Conservation (phyloP, 2,329 filamentous ascomycete genomes). For the Herpotrichia juniperi region DNA sequence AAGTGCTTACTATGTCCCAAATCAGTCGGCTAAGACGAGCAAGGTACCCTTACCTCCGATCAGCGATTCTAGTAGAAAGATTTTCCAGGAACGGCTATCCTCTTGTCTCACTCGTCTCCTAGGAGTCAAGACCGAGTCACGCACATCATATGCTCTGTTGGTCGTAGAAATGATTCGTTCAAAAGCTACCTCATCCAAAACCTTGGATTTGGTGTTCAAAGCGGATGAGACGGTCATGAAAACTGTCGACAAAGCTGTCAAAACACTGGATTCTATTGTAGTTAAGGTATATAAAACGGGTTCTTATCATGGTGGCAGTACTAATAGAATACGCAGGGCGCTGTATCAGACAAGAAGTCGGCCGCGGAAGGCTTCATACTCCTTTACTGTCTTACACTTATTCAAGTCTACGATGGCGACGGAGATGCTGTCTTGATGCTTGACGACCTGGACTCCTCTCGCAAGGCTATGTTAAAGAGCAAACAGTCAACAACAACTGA, state of each 20-base stretch:
- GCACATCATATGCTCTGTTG: constrained; percentile 34
- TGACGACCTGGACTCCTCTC: constrained; percentile 79
- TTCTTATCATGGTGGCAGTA: constrained; percentile 9
- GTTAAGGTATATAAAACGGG: constrained; percentile 24
- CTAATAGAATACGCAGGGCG: constrained; percentile 20
- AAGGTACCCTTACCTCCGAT: constrained; percentile 52
- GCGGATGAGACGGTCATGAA: constrained; percentile 53
- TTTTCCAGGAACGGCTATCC: constrained; percentile 61
- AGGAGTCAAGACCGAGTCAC: constrained; percentile 23
- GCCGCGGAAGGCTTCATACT: constrained; percentile 72
- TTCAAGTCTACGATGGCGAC: constrained; percentile 91
- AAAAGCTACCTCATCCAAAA: constrained; percentile 36
- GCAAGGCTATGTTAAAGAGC: constrained; percentile 63
- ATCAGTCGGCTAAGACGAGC: constrained; percentile 34
- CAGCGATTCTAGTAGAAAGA: constrained; percentile 53
- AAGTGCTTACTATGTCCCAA: constrained; percentile 57
- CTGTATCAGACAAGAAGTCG: constrained; percentile 35
- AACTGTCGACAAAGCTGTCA: constrained; percentile 39
- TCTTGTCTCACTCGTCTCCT: constrained; percentile 62
- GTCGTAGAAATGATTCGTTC: constrained; percentile 35
- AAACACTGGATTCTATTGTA: constrained; percentile 35
- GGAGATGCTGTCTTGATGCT: constrained; percentile 83
- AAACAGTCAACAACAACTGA: constrained; percentile 30
- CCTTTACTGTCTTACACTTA: constrained; percentile 80
- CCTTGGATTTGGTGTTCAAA: constrained; percentile 53